Evolutionary conservation across 768 basidiomycete species (phyloP).

Genomic region (Amanita pallidorosea): DNA sequence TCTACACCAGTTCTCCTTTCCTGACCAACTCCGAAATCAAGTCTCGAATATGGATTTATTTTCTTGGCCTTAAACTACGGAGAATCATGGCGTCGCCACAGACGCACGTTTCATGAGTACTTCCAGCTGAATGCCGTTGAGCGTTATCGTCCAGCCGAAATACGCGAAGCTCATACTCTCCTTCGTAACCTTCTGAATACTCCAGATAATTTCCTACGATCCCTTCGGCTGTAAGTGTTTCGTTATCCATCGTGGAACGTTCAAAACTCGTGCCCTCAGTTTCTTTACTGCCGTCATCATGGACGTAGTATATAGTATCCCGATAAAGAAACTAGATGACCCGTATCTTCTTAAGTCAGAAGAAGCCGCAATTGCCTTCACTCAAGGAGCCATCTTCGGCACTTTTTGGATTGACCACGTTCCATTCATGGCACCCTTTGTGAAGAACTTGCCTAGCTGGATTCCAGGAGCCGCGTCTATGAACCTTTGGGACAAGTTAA

Average conservation of each 20-base stretch:
- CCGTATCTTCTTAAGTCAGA: neutral
- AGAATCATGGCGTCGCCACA: neutral
- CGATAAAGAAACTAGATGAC: neutral
- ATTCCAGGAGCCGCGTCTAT: slow-evolving; percentile 31
- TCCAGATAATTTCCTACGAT: neutral
- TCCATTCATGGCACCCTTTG: neutral
- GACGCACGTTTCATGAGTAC: neutral
- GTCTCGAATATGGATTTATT: neutral
- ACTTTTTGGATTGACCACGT: slow-evolving; percentile 3
- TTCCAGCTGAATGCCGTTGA: neutral
- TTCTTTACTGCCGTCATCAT: neutral
- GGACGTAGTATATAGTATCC: neutral
- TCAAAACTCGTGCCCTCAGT: neutral
- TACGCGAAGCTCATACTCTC: neutral
- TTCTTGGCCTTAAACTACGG: neutral
- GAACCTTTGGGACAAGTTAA: slow-evolving; percentile 22
- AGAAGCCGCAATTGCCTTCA: neutral
- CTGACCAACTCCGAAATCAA: neutral
- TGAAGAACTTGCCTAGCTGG: slow-evolving; percentile 15
- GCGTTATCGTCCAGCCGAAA: neutral
- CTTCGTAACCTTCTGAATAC: neutral
- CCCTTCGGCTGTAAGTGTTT: neutral
- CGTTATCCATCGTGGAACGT: neutral
- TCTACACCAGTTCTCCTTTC: neutral
- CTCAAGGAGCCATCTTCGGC: neutral